Evolutionary conservation across 768 basidiomycete genomes (phyloP).

Genomic region (Boletus fagicola): DNA sequence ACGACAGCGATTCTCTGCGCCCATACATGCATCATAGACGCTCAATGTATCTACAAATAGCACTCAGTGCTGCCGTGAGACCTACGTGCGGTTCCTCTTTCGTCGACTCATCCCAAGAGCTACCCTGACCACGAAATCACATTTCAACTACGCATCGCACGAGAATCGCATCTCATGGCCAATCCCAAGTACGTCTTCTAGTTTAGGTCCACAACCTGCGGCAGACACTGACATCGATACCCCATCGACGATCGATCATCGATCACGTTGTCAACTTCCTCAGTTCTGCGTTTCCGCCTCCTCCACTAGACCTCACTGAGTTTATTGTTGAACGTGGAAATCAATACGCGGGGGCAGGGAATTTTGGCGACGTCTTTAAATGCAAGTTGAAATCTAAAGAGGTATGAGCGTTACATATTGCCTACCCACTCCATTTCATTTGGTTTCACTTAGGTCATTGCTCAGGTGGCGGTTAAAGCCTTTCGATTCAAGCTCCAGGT

Average conservation of each 20-base stretch:
- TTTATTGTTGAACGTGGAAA: not conserved
- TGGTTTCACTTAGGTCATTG: not conserved
- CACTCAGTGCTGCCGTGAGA: not conserved
- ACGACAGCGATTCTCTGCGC: not conserved
- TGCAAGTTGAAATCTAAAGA: not conserved
- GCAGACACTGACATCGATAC: not conserved
- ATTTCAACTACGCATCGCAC: not conserved
- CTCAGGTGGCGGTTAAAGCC: not conserved
- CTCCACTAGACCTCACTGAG: not conserved
- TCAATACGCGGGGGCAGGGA: not conserved
- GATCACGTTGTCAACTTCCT: not conserved
- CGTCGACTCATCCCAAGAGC: not conserved
- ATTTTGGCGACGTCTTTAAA: not conserved
- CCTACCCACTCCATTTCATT: not conserved
- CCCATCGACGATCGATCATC: not conserved
- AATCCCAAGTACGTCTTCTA: not conserved
- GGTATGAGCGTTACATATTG: not conserved
- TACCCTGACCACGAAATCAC: not conserved
- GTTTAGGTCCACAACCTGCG: no score
- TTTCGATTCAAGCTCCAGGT: not conserved
- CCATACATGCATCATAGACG: not conserved
- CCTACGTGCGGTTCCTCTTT: not conserved
- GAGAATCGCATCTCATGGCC: not conserved
- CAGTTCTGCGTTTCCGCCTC: not conserved
- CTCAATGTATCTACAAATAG: conserved; percentile 1